Conservation (phyloP, 805 yeast genomes). For the Saccharomycopsis capsularis region DNA sequence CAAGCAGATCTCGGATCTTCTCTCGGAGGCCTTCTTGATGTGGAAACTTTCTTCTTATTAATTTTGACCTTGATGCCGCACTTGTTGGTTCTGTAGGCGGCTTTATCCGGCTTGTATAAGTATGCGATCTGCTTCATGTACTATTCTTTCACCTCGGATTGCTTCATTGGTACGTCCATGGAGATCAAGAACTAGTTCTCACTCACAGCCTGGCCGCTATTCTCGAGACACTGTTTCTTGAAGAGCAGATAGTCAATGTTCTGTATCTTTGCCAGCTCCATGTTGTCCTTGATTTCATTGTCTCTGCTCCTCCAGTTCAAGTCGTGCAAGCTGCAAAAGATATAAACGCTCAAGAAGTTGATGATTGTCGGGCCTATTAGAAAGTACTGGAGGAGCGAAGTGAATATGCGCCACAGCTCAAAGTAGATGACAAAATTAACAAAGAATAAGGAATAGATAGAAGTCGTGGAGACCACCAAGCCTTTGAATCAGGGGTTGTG, state of each 20-base stretch:
- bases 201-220: slow-evolving; percentile 30
- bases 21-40: slow-evolving; percentile 20
- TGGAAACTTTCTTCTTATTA: slow-evolving; percentile 22
- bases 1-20: slow-evolving; percentile 61
- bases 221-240: too few relatives aligned
- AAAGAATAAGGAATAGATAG: slow-evolving; percentile 78
- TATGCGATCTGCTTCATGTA: slow-evolving; percentile 60
- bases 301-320: slow-evolving; percentile 98
- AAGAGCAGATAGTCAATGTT: too few relatives aligned
- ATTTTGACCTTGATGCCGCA: slow-evolving; percentile 30
- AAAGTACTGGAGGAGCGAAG: slow-evolving; percentile 79
- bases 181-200: slow-evolving; percentile 12
- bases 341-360: slow-evolving; percentile 86
- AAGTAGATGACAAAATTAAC: slow-evolving; percentile 73
- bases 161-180: slow-evolving; percentile 70
- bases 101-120: slow-evolving; percentile 32
- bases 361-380: slow-evolving; percentile 82
- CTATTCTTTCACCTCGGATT: slow-evolving; percentile 65
- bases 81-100: slow-evolving; percentile 31
- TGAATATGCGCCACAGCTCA: slow-evolving; percentile 90
- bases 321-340: slow-evolving; percentile 94
- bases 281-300: slow-evolving; percentile 35
- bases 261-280: slow-evolving; percentile 29
- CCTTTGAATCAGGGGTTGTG: slow-evolving; percentile 73
- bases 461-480: slow-evolving; percentile 73